Conservation (phyloP, 371 early-diverging fungal genomes). For the Batrachochytrium dendrobatidis region DNA sequence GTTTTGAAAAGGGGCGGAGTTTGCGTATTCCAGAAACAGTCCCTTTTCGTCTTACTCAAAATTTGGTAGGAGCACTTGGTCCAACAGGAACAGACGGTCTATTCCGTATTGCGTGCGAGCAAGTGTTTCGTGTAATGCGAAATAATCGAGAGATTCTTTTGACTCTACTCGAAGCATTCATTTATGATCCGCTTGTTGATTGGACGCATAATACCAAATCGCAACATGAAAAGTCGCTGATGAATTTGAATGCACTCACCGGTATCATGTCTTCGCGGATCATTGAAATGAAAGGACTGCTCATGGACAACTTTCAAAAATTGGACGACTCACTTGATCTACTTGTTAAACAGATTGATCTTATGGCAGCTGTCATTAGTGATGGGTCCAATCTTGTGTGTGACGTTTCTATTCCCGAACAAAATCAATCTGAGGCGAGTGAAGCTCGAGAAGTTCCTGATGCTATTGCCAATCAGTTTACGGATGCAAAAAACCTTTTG, state of each 20-base stretch:
- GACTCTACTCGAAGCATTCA: constrained; percentile 84
- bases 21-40: constrained; percentile 92
- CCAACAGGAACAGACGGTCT: constrained; percentile 69
- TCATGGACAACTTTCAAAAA: constrained; percentile 3
- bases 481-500: too few relatives aligned
- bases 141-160: constrained; percentile 72
- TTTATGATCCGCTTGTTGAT: constrained; percentile 85
- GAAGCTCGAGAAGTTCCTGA: too few relatives aligned
- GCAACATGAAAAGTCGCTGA: constrained; percentile 9
- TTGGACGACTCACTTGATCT: not conserved
- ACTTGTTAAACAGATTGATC: not conserved
- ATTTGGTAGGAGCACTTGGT: constrained; percentile 69
- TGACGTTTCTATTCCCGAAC: too few relatives aligned
- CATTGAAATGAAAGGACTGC: not conserved
- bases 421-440: too few relatives aligned
- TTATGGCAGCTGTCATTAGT: too few relatives aligned
- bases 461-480: too few relatives aligned
- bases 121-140: constrained; percentile 67
- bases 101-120: constrained; percentile 67
- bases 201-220: constrained; percentile 42
- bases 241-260: constrained; percentile 26
- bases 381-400: too few relatives aligned
- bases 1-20: constrained; percentile 89
- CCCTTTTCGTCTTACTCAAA: constrained; percentile 93
- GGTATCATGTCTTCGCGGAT: constrained; percentile 30